Conservation (phyloP, 2,329 filamentous ascomycete species). For the Penicillium fuscoglaucum region DNA sequence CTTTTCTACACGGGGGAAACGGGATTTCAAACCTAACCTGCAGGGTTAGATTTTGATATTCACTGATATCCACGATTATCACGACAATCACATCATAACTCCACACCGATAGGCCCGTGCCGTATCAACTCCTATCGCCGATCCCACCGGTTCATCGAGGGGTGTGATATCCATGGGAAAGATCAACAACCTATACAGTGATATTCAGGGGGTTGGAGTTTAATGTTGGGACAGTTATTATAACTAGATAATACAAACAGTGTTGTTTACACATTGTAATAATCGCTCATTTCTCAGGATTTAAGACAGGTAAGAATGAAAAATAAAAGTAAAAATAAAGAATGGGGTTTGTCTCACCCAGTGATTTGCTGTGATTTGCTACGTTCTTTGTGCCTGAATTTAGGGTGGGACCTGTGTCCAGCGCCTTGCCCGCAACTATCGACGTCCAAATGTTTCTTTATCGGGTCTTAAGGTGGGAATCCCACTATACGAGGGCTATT, state of each 20-base stretch:
- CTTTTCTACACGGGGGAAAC: not conserved
- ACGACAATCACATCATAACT: constrained; percentile 5
- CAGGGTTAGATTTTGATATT: not conserved
- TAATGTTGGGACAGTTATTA: constrained; percentile 16
- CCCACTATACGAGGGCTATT: not conserved
- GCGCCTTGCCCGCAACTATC: not conserved
- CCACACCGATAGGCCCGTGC: constrained; percentile 11
- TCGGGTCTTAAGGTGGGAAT: not conserved
- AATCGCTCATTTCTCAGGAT: not conserved
- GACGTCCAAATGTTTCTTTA: not conserved
- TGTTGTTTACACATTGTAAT: not conserved
- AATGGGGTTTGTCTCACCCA: constrained; percentile 1
- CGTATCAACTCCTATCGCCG: constrained; percentile 15
- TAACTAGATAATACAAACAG: too few relatives aligned
- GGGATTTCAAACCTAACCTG: not conserved
- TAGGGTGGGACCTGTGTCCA: not conserved
- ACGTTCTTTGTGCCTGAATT: not conserved
- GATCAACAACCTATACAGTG: constrained; percentile 16
- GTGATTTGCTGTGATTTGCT: not conserved
- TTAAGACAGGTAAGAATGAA: not conserved
- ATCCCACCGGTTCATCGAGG: constrained; percentile 22
- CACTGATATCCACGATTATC: constrained; percentile 4
- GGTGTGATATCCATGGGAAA: not conserved
- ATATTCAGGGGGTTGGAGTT: constrained; percentile 46
- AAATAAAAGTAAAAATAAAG: not conserved